These are phyloP conservation scores for Xylaria castorea DNA, from an alignment of 495 filamentous ascomycete genomes.

Conservation along the genomic window DNA sequence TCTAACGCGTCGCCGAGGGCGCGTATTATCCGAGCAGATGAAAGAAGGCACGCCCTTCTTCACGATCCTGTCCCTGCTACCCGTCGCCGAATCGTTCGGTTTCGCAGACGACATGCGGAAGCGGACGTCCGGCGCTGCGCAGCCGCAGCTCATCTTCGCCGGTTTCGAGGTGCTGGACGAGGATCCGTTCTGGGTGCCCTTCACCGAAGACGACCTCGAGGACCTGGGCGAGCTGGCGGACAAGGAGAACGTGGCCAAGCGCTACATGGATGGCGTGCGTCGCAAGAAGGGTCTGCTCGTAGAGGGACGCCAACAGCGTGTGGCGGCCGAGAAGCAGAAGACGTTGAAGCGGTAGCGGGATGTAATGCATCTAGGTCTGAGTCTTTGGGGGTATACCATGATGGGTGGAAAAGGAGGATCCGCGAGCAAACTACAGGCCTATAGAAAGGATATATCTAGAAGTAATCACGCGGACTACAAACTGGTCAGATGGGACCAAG, in stretches of 20 bases:
- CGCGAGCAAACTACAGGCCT: background rate
- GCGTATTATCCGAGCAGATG: constrained; percentile 86
- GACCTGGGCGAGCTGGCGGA: constrained; percentile 94
- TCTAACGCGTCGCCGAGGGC: constrained; percentile 87
- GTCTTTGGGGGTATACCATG: background rate
- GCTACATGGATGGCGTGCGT: constrained; percentile 91
- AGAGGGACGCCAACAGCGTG: constrained; percentile 64
- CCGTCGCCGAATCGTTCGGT: constrained; percentile 93
- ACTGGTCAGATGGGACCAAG: background rate
- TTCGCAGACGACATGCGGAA: constrained; percentile 97
- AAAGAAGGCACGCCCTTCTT: constrained; percentile 97
- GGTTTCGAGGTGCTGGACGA: constrained; percentile 90
- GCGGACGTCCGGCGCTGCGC: constrained; percentile 85
- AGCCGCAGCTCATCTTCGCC: constrained; percentile 90
- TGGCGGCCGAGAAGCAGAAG: constrained; percentile 97
- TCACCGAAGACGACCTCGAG: constrained; percentile 95
- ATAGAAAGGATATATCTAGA: background rate
- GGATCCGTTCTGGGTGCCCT: constrained; percentile 97
- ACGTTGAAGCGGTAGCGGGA: constrained; percentile 82
- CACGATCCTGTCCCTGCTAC: constrained; percentile 83
- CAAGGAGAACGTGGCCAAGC: constrained; percentile 91
- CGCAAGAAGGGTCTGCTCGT: constrained; percentile 86
- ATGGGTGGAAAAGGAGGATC: background rate
- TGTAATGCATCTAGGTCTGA: background rate
- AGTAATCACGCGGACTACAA: background rate